phyloP scores from a whole-genome alignment of 305 asterid genomes.

The Ajuga reptans region DNA sequence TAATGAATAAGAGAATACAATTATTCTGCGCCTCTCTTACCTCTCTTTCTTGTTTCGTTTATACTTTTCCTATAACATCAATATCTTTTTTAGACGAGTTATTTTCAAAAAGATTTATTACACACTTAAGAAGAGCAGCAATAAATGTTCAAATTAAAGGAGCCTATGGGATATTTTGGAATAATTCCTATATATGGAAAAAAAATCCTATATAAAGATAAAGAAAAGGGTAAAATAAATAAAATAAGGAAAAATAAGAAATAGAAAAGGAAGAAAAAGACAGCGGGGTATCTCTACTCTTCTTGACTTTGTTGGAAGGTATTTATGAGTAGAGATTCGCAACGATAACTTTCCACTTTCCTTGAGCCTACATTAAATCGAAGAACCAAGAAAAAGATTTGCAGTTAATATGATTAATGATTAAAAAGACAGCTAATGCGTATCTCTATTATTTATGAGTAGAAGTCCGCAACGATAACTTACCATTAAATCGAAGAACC shows the following conservation, averaged over 20 bases:
- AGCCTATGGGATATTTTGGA: constrained; percentile 16
- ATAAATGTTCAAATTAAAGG: too few relatives aligned
- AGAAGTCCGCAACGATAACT: constrained; percentile 8
- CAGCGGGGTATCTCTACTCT: not conserved
- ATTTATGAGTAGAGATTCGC: not conserved
- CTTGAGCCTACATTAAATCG: not conserved
- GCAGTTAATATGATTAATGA: too few relatives aligned
- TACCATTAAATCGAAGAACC: not conserved
- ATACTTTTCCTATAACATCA: too few relatives aligned
- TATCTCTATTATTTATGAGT: not conserved
- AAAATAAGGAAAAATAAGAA: not conserved
- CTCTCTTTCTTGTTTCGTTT: too few relatives aligned
- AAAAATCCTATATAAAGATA: not conserved
- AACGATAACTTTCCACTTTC: not conserved
- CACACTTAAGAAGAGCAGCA: too few relatives aligned
- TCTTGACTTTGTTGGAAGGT: too few relatives aligned
- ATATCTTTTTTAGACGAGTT: too few relatives aligned
- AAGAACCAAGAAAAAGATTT: not conserved
- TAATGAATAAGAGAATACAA: too few relatives aligned
- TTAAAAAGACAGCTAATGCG: constrained; percentile 9
- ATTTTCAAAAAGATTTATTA: too few relatives aligned
- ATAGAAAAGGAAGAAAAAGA: not conserved
- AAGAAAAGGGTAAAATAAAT: not conserved
- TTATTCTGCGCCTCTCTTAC: too few relatives aligned
- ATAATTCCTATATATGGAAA: not conserved